Percentiles rank a stretch among this genome's conserved stretches.
Evolutionary conservation across 352 stramenopile species (phyloP).

Genomic region (Phytopythium montanum): DNA sequence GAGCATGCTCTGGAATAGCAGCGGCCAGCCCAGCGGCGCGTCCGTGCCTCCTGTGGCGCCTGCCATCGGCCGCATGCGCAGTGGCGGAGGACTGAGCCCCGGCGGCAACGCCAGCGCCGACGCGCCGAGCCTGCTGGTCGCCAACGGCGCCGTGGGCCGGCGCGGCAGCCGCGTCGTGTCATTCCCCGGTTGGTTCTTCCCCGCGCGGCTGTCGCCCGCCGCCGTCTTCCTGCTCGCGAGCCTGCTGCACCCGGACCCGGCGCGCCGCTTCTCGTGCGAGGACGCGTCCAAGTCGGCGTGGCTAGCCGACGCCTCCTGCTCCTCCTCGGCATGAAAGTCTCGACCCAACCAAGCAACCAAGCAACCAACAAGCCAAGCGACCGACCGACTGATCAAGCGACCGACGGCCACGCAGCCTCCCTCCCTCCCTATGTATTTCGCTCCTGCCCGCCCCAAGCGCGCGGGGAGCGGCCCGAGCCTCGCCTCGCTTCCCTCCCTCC

Average conservation of each 20-base stretch:
- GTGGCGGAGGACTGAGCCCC: neutral
- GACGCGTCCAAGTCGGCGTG: constrained; percentile 78
- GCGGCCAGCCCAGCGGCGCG: constrained; percentile 12
- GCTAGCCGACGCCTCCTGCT: constrained; percentile 37
- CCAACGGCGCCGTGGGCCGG: constrained; percentile 23
- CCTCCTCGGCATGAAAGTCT: constrained; percentile 10
- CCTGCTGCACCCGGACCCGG: constrained; percentile 84
- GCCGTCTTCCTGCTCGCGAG: constrained; percentile 68
- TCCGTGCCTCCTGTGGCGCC: constrained; percentile 18
- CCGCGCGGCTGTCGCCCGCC: constrained; percentile 54
- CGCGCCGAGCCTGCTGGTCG: constrained; percentile 8
- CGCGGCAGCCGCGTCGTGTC: constrained; percentile 40
- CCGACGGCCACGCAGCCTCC: neutral
- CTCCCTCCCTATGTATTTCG: constrained; percentile 23
- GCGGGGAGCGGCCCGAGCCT: neutral
- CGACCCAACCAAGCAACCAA: neutral
- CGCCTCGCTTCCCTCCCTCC: no score
- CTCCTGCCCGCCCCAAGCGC: neutral
- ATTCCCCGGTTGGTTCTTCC: constrained; percentile 87
- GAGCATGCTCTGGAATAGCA: constrained; percentile 28
- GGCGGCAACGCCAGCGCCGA: constrained; percentile 4
- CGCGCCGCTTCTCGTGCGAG: constrained; percentile 72
- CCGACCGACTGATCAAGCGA: no score
- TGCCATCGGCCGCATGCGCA: constrained; percentile 2
- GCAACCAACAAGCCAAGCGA: no score